These are phyloP conservation scores for Ogataea methanolica DNA, from an alignment of 805 yeast species.

Conservation along the genomic window DNA sequence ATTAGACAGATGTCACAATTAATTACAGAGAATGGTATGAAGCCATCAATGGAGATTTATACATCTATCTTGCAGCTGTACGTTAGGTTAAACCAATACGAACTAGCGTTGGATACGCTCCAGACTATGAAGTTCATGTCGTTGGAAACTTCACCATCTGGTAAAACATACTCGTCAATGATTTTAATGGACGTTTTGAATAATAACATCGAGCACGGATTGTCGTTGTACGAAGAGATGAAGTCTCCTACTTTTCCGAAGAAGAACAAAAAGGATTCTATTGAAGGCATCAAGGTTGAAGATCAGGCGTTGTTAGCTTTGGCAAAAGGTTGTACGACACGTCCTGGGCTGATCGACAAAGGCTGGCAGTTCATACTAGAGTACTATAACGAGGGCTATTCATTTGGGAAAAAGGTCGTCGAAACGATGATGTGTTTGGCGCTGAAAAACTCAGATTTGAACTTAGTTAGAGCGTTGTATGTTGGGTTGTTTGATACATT, in stretches of 20 bases:
- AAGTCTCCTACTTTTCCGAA: not conserved
- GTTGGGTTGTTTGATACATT: slow-evolving; percentile 24
- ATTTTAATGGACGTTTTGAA: slow-evolving; percentile 60
- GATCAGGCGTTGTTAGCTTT: slow-evolving; percentile 39
- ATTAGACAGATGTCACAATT: slow-evolving; percentile 35
- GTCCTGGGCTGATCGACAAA: slow-evolving; percentile 39
- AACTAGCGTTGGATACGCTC: slow-evolving; percentile 68
- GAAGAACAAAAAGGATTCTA: slow-evolving; percentile 13
- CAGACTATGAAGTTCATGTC: slow-evolving; percentile 83
- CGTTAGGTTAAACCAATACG: slow-evolving; percentile 44
- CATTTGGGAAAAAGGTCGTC: slow-evolving; percentile 39
- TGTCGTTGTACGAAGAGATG: slow-evolving; percentile 77
- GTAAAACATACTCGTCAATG: slow-evolving; percentile 65
- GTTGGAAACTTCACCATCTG: slow-evolving; percentile 58
- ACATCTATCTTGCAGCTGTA: slow-evolving; percentile 59
- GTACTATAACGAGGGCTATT: slow-evolving; percentile 41
- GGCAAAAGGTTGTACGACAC: slow-evolving; percentile 63
- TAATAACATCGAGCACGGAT: slow-evolving; percentile 64
- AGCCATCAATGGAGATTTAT: slow-evolving; percentile 43
- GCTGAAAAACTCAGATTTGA: slow-evolving; percentile 75
- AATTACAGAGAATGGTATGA: slow-evolving; percentile 35
- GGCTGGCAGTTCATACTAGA: slow-evolving; percentile 82
- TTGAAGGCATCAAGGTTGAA: slow-evolving; percentile 21
- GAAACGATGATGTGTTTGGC: slow-evolving; percentile 72
- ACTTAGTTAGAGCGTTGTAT: slow-evolving; percentile 65